Percentiles rank a stretch among this genome's conserved stretches.
These are phyloP conservation scores for Malbranchea cinnamomea DNA, from an alignment of 2,329 filamentous ascomycete species.

Conservation along the genomic window DNA sequence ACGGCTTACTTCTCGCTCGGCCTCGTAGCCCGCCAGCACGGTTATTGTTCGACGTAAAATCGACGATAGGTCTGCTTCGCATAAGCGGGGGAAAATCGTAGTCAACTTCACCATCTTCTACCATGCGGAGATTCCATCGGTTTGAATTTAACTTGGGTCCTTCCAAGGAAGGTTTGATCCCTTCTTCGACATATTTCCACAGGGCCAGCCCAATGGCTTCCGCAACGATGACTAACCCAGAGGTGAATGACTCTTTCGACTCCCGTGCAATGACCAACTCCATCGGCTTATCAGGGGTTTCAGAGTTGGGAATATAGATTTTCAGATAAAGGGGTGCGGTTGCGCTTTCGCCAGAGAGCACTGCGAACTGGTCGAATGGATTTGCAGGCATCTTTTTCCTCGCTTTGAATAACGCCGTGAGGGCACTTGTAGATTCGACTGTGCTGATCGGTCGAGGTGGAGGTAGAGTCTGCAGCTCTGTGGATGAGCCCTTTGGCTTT, in stretches of 20 bases:
- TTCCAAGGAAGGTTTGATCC: conserved; percentile 37
- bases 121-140: conserved; percentile 51
- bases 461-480: conserved; percentile 42
- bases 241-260: conserved; percentile 37
- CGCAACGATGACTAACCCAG: conserved; percentile 38
- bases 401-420: conserved; percentile 43
- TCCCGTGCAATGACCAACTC: conserved; percentile 43
- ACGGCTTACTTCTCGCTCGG: conserved; percentile 46
- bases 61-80: conserved; percentile 41
- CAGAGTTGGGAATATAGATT: conserved; percentile 46
- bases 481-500: conserved; percentile 31
- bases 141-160: conserved; percentile 43
- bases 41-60: conserved; percentile 55
- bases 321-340: conserved; percentile 46
- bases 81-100: conserved; percentile 49
- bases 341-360: conserved; percentile 46
- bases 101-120: conserved; percentile 52
- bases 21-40: conserved; percentile 38
- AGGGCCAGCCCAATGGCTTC: conserved; percentile 49
- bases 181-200: conserved; percentile 47
- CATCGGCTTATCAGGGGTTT: conserved; percentile 39
- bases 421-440: conserved; percentile 39
- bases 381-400: conserved; percentile 43
- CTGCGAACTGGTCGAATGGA: conserved; percentile 45
- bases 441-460: conserved; percentile 47